Base-by-base conservation (phyloP, 305 asterid genomes). In the Ilex paraguariensis region DNA sequence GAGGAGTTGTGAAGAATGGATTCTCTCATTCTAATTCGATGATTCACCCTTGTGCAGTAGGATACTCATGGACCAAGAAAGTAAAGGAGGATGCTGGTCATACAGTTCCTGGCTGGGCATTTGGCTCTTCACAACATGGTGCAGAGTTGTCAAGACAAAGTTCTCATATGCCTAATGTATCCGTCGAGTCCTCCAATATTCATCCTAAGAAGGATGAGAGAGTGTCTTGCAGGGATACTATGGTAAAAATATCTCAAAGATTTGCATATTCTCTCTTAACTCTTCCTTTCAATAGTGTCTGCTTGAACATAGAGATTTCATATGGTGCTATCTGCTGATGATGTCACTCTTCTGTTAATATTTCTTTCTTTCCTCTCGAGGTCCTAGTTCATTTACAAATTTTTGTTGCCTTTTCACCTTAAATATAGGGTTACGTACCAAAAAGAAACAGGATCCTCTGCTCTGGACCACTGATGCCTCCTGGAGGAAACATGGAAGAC, bases 401-500 rank as follows among this genome's bases (percentile, higher is more conserved):
- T 36, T 36, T 36, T 4, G 9, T 36, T 36, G 6, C 42, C 9
- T 36, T 36, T 36, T 36, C 9, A 36, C 9, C 7, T 21, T 36
- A 8, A 5, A 36, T 36, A 8, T 36, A 87, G 97, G 86, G 81
- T 54, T 85, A 63, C 62, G 78, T 46, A 54, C 85, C 80, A 48
- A 81, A 82, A 76, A 87, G 73, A 77, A 80, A 71, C 76, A 73
- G 94, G 82, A 81, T 93, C 57, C 84, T 61, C 52, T 87, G 82
- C 73, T 93, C 97, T 6, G 98, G 98, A 66, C 97, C 96, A 45
- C 59, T 93, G 56, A 59, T 84, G 88, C 94, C 96, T 68, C 95
- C 94, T 2, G 97, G 98, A 10, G 95, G 96, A 48, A 93, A 88
- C 80, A 81, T 93, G 88, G 98, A 90, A n/a, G 96, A 86, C 67